Evolutionary conservation across 495 filamentous ascomycete genomes (phyloP).

Genomic region (Immersiella caudata): DNA sequence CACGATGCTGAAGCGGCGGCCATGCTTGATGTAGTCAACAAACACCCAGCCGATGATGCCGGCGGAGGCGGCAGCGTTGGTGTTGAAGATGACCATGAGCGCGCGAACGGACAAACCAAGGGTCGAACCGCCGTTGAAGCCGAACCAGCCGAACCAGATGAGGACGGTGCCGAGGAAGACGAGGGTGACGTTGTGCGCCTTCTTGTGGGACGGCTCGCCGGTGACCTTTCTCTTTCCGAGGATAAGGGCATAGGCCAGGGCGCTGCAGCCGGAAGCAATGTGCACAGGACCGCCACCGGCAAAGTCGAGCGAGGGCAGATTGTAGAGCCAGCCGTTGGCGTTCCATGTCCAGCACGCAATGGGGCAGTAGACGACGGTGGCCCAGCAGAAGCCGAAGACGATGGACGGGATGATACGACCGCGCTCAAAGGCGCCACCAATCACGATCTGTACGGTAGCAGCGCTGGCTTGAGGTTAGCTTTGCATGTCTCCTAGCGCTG

Average conservation of each 20-base stretch:
- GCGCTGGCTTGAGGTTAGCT: background rate
- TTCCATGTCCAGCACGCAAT: slow-evolving; percentile 96
- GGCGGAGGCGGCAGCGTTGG: slow-evolving; percentile 19
- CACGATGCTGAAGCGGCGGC: slow-evolving; percentile 90
- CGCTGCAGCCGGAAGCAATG: slow-evolving; percentile 78
- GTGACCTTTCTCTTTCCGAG: slow-evolving; percentile 15
- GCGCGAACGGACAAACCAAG: slow-evolving; percentile 19
- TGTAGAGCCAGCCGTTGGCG: slow-evolving; percentile 72
- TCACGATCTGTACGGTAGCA: slow-evolving; percentile 33
- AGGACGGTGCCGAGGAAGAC: slow-evolving; percentile 91
- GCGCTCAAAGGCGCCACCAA: slow-evolving; percentile 56
- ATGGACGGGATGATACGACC: slow-evolving; percentile 81
- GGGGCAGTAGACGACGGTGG: slow-evolving; percentile 79
- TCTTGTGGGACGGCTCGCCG: slow-evolving; percentile 66
- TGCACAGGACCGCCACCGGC: slow-evolving; percentile 88
- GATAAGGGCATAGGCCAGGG: slow-evolving; percentile 68
- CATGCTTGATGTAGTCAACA: slow-evolving; percentile 79
- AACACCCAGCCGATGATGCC: slow-evolving; percentile 72
- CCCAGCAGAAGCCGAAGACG: slow-evolving; percentile 87
- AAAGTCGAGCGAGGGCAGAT: slow-evolving; percentile 78
- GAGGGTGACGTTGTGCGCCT: slow-evolving; percentile 92
- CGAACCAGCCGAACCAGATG: slow-evolving; percentile 97
- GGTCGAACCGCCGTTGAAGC: slow-evolving; percentile 79
- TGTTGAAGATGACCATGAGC: slow-evolving; percentile 20
- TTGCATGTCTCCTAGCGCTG: background rate